Base-by-base conservation (phyloP, 352 stramenopile genomes). In the Pythium myriotylum region DNA sequence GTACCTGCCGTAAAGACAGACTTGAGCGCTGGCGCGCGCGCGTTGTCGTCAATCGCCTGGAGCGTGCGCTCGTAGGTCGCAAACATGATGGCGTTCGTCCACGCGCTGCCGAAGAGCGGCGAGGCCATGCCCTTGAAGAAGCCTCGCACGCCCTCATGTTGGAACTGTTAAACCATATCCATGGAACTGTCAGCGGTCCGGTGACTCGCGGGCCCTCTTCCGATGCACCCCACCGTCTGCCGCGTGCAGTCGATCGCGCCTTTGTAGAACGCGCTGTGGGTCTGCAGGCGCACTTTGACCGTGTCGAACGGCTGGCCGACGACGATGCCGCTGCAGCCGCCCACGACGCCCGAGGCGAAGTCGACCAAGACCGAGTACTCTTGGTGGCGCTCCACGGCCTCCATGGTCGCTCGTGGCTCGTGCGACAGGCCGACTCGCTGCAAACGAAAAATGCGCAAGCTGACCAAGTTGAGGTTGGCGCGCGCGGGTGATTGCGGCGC, bases 31-130 rank as follows among this genome's bases (percentile, higher is more conserved):
- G 84, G 80, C 1, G 74, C 64, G 26, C 82, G 56, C 14, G 76
- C 58, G 16, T 80, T 79, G 33, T 83, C 64, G 56, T 91, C 83
- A 22, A 92, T 83, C 24, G 74, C 47, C 16, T 76, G 77, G 12
- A 93, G 65, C 47, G 79, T 87, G 52, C 79, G 79, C 63, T 93
- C 86, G 41, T 94, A 93, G 12, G 79, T 74, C 10, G 83, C 82
- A 65, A 95, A 95, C 77, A 95, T 88, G 56, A 94, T 86, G 26
- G 86, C 86, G 64, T 92, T 95, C n/a, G 83, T 93, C 56, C 79
- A 88, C 17, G 85, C 84, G 50, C 83, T 95, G 39, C 84, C 84
- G 37, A 95, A 76, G 13, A 95, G 72, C 42, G 86, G 86, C 27
- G 86, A 95, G 32, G 73, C 62, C 75, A 95, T 81, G 42, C 86